Conservation (phyloP, 2,329 filamentous ascomycete genomes). For the Aspergillus proliferans region DNA sequence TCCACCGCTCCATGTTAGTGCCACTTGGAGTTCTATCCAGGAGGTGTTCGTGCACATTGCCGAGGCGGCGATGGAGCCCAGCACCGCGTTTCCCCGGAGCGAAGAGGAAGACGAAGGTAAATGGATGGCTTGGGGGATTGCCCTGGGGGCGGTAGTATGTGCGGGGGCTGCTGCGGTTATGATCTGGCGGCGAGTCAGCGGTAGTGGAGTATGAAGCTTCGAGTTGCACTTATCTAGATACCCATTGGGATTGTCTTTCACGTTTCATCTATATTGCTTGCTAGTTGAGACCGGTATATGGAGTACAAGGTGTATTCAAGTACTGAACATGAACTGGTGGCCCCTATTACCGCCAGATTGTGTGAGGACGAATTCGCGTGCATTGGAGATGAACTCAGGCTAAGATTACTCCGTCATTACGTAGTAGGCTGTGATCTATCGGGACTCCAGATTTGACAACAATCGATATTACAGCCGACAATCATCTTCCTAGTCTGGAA, state of each 20-base stretch:
- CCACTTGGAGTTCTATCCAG: slow-evolving; percentile 87
- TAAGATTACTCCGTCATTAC: too few relatives aligned
- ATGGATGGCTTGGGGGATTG: slow-evolving; percentile 78
- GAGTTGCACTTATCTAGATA: slow-evolving; percentile 1
- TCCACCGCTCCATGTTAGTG: slow-evolving; percentile 84
- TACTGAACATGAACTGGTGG: too few relatives aligned
- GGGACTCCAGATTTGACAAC: too few relatives aligned
- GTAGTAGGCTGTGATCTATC: too few relatives aligned
- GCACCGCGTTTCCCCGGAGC: slow-evolving; percentile 78
- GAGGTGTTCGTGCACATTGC: slow-evolving; percentile 90
- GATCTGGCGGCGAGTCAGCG: slow-evolving; percentile 51
- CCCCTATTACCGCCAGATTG: too few relatives aligned
- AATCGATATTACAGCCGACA: too few relatives aligned
- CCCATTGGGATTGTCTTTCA: background rate
- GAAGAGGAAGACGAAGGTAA: slow-evolving; percentile 76
- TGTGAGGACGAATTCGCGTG: too few relatives aligned
- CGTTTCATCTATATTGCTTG: background rate
- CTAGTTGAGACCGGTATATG: background rate
- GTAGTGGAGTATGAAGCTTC: slow-evolving; percentile 22
- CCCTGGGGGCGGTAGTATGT: slow-evolving; percentile 63
- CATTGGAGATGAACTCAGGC: too few relatives aligned
- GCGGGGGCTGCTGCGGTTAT: slow-evolving; percentile 54
- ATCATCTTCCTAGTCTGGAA: too few relatives aligned
- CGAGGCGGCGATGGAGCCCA: slow-evolving; percentile 85
- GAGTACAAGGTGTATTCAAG: too few relatives aligned